Base-by-base conservation (phyloP, 179 eudicot genomes). In the Silene noctiflora region DNA sequence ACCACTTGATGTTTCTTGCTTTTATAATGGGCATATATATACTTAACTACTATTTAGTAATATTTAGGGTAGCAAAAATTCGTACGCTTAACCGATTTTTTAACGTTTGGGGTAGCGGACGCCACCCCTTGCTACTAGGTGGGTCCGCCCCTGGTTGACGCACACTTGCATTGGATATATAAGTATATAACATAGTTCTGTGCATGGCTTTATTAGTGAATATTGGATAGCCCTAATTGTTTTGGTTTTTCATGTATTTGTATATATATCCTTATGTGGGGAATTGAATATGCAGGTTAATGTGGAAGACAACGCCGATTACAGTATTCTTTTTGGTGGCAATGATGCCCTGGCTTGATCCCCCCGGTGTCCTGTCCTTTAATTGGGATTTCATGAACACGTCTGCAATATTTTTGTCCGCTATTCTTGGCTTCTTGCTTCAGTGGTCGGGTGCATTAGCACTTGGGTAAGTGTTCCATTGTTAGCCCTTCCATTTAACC, bases 361-460 rank as follows among this genome's bases (percentile, higher is more conserved):
- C 98, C 16, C 93, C 96, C 1, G 98, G 94, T 10, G 82, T 86
- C 35, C 82, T 93, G 24, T 75, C 89, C 31, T 93, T 91, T 48
- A 75, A 88, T 25, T 93, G 98, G 98, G 83, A 82, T 87, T 65
- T 77, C 61, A 70, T 78, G 76, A 93, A 91, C 77, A 80, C 93
- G 3, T 67, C 87, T 27, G 86, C 82, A 22, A 93, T 93, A 56
- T 83, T 87, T 70, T 67, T 85, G 79, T 93, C 98, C 46, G 96
- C 98, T 68, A 64, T 91, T 75, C 91, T 93, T 68, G 98, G 98
- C 46, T 93, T 93, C 84, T 87, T 93, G 87, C 96, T 93, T 75
- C 98, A 93, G 78, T 93, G 98, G 98, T 93, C 98, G 16, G 98
- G 96, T 78, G 98, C 98, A 76, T 86, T 93, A 25, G 98, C 98